Evolutionary conservation across 495 filamentous ascomycete species (phyloP).

Genomic region (Glarea lozoyensis): DNA sequence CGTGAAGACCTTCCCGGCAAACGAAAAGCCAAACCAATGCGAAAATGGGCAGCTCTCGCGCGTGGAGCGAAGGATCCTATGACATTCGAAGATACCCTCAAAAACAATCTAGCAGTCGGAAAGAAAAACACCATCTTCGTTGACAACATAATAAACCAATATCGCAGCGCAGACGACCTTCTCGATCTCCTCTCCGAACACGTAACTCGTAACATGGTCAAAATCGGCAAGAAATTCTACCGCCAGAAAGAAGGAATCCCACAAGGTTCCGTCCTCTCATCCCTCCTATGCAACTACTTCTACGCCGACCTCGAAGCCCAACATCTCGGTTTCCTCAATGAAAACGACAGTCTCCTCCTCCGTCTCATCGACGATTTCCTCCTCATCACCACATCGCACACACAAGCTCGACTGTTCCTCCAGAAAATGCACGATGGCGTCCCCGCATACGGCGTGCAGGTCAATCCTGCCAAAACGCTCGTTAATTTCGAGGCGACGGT

Average conservation of each 20-base stretch:
- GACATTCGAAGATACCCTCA: conserved; percentile 46
- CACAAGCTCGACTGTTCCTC: conserved; percentile 61
- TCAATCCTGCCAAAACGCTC: conserved; percentile 73
- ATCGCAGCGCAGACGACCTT: conserved; percentile 47
- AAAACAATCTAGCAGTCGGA: conserved; percentile 31
- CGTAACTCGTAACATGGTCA: conserved; percentile 73
- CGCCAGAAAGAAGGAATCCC: conserved; percentile 85
- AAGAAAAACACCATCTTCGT: conserved; percentile 69
- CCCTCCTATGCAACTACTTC: conserved; percentile 84
- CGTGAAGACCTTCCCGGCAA: conserved; percentile 5
- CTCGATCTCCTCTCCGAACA: conserved; percentile 66
- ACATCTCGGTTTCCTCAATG: conserved; percentile 54
- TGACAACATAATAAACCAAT: conserved; percentile 45
- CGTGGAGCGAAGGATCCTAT: conserved; percentile 38
- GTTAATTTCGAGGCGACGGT: conserved; percentile 70
- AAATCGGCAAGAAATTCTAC: conserved; percentile 83
- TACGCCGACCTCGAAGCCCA: conserved; percentile 76
- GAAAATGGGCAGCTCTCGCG: conserved; percentile 56
- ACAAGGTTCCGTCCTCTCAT: conserved; percentile 83
- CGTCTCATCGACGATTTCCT: conserved; percentile 89
- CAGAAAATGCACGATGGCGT: conserved; percentile 70
- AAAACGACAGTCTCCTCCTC: conserved; percentile 55
- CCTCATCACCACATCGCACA: conserved; percentile 62
- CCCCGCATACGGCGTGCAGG: conserved; percentile 67
- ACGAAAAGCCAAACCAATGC: conserved; percentile 36